These are phyloP conservation scores for Centaurea solstitialis DNA, from an alignment of 129 eudicot genomes.

Conservation along the genomic window DNA sequence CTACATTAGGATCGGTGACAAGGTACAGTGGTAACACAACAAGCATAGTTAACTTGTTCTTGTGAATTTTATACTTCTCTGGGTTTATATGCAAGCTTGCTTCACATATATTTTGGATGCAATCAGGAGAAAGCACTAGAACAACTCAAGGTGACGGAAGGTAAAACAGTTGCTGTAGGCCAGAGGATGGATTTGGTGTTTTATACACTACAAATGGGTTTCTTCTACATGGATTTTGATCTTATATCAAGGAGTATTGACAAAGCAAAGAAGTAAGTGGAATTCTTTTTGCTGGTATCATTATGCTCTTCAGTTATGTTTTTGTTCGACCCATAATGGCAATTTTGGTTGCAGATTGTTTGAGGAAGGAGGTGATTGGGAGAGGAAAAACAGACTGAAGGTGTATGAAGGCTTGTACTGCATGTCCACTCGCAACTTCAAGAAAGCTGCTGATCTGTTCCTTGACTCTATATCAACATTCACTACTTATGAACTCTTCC, in stretches of 20 bases:
- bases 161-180: conserved; percentile 96
- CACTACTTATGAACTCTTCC: conserved; percentile 90
- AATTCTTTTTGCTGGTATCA: background rate
- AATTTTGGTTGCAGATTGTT: conserved; percentile 56
- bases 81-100: background rate
- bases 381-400: conserved; percentile 93
- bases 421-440: conserved; percentile 93
- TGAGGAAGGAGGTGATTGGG: conserved; percentile 99
- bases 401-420: conserved; percentile 94
- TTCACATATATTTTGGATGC: background rate
- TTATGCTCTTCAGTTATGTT: background rate
- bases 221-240: conserved; percentile 94
- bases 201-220: conserved; percentile 80
- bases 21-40: conserved; percentile 41
- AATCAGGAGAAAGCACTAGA: conserved; percentile 83
- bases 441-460: conserved; percentile 87
- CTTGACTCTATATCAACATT: conserved; percentile 96
- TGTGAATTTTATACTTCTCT: background rate
- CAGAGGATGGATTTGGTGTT: conserved; percentile 97
- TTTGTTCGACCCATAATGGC: background rate
- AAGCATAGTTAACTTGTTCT: background rate
- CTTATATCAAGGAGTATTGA: conserved; percentile 92
- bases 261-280: conserved; percentile 87
- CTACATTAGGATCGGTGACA: conserved; percentile 79
- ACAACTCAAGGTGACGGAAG: conserved; percentile 90